A percentile compares a stretch with the other conserved stretches of the same genome.
phyloP scores from a whole-genome alignment of 2,329 filamentous ascomycete species.

The Paracamarosporium sp. region DNA sequence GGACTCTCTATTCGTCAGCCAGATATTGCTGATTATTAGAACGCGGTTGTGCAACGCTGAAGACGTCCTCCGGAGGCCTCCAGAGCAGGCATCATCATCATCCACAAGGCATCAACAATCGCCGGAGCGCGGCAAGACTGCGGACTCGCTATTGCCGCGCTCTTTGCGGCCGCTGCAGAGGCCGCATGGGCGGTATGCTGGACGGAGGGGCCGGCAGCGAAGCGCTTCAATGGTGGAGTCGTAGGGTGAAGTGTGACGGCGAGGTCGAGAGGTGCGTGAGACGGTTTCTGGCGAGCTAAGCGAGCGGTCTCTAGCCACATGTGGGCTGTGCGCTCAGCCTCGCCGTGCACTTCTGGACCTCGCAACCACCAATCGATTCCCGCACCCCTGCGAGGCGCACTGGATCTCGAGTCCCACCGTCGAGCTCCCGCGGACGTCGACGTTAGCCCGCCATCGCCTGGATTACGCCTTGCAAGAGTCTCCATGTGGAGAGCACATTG shows the following conservation, averaged over 20 bases:
- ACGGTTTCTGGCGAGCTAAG: conserved; percentile 20
- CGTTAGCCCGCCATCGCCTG: neutral
- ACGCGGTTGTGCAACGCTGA: neutral
- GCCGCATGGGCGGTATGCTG: conserved; percentile 12
- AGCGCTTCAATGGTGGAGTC: conserved; percentile 15
- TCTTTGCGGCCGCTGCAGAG: conserved; percentile 22
- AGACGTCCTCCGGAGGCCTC: neutral
- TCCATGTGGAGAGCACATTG: neutral
- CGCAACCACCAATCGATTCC: conserved; percentile 37
- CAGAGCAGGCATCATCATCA: conserved; percentile 26
- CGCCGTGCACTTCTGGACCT: conserved; percentile 22
- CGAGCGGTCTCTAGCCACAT: conserved; percentile 22
- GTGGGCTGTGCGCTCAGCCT: conserved; percentile 27
- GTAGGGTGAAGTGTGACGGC: conserved; percentile 19
- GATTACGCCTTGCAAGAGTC: conserved; percentile 10
- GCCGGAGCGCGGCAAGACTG: conserved; percentile 36
- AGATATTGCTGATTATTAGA: neutral
- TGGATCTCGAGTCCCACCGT: conserved; percentile 11
- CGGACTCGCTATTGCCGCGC: conserved; percentile 28
- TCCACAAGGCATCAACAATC: conserved; percentile 30
- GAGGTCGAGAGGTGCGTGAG: conserved; percentile 14
- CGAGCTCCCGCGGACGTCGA: conserved; percentile 12
- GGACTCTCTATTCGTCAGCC: neutral
- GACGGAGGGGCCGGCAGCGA: conserved; percentile 10
- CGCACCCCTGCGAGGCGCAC: conserved; percentile 34